These are phyloP conservation scores for Pythium phragmitis DNA, from an alignment of 352 stramenopile species.

Conservation along the genomic window DNA sequence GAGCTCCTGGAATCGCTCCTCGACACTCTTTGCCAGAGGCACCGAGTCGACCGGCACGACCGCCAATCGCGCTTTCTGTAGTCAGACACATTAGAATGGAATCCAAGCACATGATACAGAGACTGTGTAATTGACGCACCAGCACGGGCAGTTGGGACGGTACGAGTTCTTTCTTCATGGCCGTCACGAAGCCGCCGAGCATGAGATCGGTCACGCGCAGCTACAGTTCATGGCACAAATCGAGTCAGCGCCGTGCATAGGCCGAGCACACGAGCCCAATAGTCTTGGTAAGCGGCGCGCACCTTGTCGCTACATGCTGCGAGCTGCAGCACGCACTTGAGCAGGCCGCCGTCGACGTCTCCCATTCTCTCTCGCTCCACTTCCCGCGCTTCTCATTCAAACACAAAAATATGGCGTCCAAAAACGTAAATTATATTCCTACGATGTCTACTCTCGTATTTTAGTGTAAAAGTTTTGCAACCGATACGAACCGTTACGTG, in stretches of 20 bases:
- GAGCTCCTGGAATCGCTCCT: slow-evolving; percentile 58
- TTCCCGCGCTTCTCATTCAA: slow-evolving; percentile 13
- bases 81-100: neutral
- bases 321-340: slow-evolving; percentile 78
- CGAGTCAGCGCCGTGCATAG: neutral
- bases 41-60: slow-evolving; percentile 46
- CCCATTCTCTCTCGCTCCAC: slow-evolving; percentile 28
- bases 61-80: slow-evolving; percentile 57
- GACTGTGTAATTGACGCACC: slow-evolving; percentile 13
- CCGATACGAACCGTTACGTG: slow-evolving; percentile 1
- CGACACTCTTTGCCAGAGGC: slow-evolving; percentile 23
- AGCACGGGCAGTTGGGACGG: slow-evolving; percentile 49
- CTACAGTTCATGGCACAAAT: slow-evolving; percentile 22
- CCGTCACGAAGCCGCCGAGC: slow-evolving; percentile 35
- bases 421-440: neutral
- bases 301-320: slow-evolving; percentile 76
- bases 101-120: neutral
- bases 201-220: slow-evolving; percentile 54
- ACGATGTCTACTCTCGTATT: neutral
- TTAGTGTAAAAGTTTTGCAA: neutral
- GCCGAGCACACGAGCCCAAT: neutral
- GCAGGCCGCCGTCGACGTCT: slow-evolving; percentile 54
- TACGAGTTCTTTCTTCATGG: slow-evolving; percentile 24
- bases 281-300: neutral
- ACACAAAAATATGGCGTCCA: neutral